Base-by-base conservation (phyloP, 176 grass and related monocot genomes). In the Cenchrus purpureus region DNA sequence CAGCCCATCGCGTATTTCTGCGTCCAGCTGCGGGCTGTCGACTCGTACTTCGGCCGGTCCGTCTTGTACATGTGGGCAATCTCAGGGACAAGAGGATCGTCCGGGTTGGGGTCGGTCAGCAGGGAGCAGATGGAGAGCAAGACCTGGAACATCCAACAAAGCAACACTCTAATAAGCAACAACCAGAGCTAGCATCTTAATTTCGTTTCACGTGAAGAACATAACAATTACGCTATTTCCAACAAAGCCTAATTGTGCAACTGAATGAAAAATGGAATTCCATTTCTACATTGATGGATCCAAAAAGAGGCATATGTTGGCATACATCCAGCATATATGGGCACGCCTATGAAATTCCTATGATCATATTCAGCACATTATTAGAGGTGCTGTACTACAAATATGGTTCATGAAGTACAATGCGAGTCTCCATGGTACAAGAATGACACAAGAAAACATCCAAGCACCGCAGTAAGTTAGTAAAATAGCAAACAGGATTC, bases 31-130 rank as follows among this genome's bases (percentile, higher is more conserved):
- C 91, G 91, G 29, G 91, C 88, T 40, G 91, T 93, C 45, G 82
- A 55, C 64, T 93, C 91, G 0, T 93, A 93, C 67, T 93, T 93
- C 0, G 82, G 48, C 54, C 91, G 72, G 82, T 93, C 88, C 0
- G 81, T 90, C 91, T 93, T 93, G 88, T 93, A 93, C 88, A 93
- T 93, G 44, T 93, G 91, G 6, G 91, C 91, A 57, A 93, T 93
- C 88, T 93, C 91, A 6, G 91, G 91, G 20, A 93, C 91, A 65
- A 93, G 91, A 74, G 91, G 91, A 2, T 93, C 91, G 46, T 93
- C 91, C 25, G 91, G 91, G 85, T 93, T 93, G 78, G 91, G 91
- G 49, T 93, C 91, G 11, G 91, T 93, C 73, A 93, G 63, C 66
- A 93, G 55, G 19, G 91, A 93, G 32, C 91, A 93, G 67, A 93